Evolutionary conservation across 306 rosid species (phyloP).

Genomic region (Ammopiptanthus mongolicus): DNA sequence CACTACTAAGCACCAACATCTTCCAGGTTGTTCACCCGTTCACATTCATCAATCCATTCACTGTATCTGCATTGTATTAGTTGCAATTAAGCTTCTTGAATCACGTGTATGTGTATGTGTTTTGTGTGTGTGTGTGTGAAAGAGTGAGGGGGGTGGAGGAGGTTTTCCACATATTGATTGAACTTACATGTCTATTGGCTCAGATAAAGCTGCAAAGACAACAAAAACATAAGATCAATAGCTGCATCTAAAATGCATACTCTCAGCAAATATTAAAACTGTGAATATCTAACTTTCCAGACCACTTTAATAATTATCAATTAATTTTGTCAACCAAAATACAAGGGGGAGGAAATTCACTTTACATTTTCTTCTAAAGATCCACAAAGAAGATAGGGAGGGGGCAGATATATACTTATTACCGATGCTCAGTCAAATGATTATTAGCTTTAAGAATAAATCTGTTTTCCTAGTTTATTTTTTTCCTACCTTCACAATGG

Average conservation of each 20-base stretch:
- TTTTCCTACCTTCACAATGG: not conserved
- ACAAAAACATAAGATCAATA: not conserved
- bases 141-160: not conserved
- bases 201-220: constrained; percentile 67
- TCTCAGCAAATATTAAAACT: not conserved
- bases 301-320: not conserved
- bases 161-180: not conserved
- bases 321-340: not conserved
- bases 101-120: not conserved
- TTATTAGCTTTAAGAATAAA: not conserved
- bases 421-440: not conserved
- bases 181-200: constrained; percentile 88
- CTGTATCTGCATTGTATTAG: constrained; percentile 58
- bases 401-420: not conserved
- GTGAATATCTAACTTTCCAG: not conserved
- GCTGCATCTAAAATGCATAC: not conserved
- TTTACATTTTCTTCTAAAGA: not conserved
- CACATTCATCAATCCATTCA: constrained; percentile 97
- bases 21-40: constrained; percentile 69
- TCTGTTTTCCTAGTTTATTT: not conserved
- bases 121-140: not conserved
- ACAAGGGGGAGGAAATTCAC: not conserved
- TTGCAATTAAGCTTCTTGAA: constrained; percentile 11
- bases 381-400: not conserved
- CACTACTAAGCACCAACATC: constrained; percentile 58